Evolutionary conservation across 441 rosid species (phyloP).

Genomic region (Populus hybrid): DNA sequence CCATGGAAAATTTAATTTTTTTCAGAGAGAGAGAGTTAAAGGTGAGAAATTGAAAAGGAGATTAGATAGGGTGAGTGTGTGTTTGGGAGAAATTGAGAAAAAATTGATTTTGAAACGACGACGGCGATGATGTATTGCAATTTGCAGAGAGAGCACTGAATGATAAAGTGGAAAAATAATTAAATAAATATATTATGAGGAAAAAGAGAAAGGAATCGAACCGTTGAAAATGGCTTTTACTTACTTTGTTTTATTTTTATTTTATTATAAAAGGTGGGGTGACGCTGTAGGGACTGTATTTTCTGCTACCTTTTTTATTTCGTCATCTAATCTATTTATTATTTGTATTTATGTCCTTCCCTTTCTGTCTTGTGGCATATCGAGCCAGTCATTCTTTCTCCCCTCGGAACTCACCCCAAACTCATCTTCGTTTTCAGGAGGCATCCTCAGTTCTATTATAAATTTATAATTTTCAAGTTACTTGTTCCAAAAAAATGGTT

Average conservation of each 20-base stretch:
- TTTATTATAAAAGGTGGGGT: neutral
- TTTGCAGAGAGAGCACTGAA: too few relatives aligned
- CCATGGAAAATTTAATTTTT: constrained; percentile 14
- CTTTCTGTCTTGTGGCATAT: too few relatives aligned
- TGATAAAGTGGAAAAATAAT: too few relatives aligned
- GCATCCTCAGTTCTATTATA: neutral
- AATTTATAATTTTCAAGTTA: neutral
- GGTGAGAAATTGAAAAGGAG: neutral
- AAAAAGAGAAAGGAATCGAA: constrained; percentile 3
- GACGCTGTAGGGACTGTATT: neutral
- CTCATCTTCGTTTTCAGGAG: neutral
- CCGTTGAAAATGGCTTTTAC: constrained; percentile 8
- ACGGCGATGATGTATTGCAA: neutral
- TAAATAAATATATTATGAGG: too few relatives aligned
- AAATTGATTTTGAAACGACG: neutral
- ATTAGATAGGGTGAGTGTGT: neutral
- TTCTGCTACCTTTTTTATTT: neutral
- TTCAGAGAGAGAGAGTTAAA: neutral
- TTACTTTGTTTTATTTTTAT: neutral
- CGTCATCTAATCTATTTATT: too few relatives aligned
- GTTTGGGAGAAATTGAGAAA: neutral
- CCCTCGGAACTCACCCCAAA: neutral
- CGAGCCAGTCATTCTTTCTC: too few relatives aligned
- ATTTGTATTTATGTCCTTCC: neutral
- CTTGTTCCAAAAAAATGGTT: neutral